Base-by-base conservation (phyloP, 2,329 filamentous ascomycete species). In the Clarireedia paspali region DNA sequence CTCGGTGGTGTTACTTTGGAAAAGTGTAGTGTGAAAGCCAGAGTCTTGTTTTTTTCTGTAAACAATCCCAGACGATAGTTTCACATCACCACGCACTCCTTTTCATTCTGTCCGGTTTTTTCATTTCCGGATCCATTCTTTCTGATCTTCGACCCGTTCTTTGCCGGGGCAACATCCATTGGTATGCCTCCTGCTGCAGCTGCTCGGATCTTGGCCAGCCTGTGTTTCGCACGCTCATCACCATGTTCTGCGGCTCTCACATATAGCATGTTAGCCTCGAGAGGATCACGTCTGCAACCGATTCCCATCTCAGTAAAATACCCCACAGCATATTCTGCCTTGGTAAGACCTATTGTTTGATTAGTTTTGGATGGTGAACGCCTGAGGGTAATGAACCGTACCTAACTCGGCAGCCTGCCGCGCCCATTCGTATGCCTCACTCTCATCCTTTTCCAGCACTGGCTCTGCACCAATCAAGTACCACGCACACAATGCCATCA, bases 221-320 rank as follows among this genome's bases (percentile, higher is more conserved):
- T 83, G 66, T 94, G 87, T 70, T 87, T 92, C 50, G 94, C 94
- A 57, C 91, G 83, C 65, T 94, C 89, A 66, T 97, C 91, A 47
- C 92, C 94, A 50, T 89, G 83, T 63, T 96, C 92, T 15, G 94
- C 92, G 5, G 94, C 94, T 71, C 89, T 89, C 63, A 99, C 92
- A 70, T 99, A 99, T 92, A 91, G 97, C 34, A 96, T 89, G 67
- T 99, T 99, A 63, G 94, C 92, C 71, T 96, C 91, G 45, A 99
- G 80, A n/a, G 92, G 85, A 70, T 99, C 94, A 49, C 90, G 85
- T 39, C 91, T 88, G 70, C 91, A 96, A 50, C 94, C 94, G 64
- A 99, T 96, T 60, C 94, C 94, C 89, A 95, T 96, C 71, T 99
- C 94, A 5, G 91, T 96, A 70, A 99, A 99, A 73, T 96, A 97